These are phyloP conservation scores for Sextonia rubra DNA, from an alignment of 164 flowering plant genomes.

Conservation along the genomic window DNA sequence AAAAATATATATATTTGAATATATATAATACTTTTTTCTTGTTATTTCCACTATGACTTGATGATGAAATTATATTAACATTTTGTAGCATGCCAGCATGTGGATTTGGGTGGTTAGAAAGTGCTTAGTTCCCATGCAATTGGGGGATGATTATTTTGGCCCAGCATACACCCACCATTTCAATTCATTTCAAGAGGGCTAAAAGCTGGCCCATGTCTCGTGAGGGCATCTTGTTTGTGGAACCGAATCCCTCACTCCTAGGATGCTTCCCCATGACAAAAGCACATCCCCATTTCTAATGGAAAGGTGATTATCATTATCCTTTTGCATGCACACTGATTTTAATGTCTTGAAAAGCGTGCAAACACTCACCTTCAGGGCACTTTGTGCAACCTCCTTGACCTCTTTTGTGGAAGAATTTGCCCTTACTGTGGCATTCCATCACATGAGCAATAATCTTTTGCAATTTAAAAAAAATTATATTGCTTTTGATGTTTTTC, in stretches of 20 bases:
- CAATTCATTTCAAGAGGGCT: background rate
- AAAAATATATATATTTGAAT: too few relatives aligned
- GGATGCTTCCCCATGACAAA: conserved; percentile 64
- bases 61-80: too few relatives aligned
- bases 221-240: conserved; percentile 21
- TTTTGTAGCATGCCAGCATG: conserved; percentile 18
- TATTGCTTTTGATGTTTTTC: too few relatives aligned
- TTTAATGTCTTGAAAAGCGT: conserved; percentile 7
- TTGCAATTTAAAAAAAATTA: too few relatives aligned
- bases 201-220: conserved; percentile 36
- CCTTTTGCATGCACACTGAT: conserved; percentile 30
- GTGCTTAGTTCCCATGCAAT: background rate
- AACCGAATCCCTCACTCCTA: conserved; percentile 46
- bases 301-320: conserved; percentile 54
- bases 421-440: too few relatives aligned
- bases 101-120: conserved; percentile 14
- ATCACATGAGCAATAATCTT: too few relatives aligned
- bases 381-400: too few relatives aligned
- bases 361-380: background rate
- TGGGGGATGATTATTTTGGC: background rate
- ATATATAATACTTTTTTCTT: too few relatives aligned
- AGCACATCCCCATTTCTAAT: conserved; percentile 31
- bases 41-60: too few relatives aligned
- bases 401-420: too few relatives aligned
- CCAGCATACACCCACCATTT: background rate